phyloP scores from a whole-genome alignment of 257 asterid species.

The Prunella vulgaris region DNA sequence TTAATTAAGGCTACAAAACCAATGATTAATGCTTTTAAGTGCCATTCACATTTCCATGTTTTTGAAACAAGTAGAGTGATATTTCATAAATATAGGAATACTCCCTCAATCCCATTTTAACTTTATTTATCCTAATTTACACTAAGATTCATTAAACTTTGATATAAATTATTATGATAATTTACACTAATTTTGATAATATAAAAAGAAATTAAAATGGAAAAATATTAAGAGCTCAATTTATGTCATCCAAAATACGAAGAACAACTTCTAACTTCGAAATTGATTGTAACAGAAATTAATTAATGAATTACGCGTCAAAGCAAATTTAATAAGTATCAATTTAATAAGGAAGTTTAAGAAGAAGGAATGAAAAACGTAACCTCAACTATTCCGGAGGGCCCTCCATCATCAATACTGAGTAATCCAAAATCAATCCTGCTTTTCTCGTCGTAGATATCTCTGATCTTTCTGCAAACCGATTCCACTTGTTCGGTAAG shows the following conservation, averaged over 20 bases:
- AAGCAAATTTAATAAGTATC: too few species aligned
- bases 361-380: not conserved
- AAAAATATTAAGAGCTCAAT: not conserved
- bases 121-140: not conserved
- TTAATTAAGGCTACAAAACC: not conserved
- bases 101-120: too few species aligned
- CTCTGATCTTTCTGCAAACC: slow-evolving; percentile 16
- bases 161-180: not conserved
- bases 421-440: slow-evolving; percentile 17
- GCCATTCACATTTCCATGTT: too few species aligned
- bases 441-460: slow-evolving; percentile 21
- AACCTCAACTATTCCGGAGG: not conserved
- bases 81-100: not conserved
- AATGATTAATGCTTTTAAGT: too few species aligned
- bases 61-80: not conserved
- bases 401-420: slow-evolving; percentile 3
- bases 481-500: slow-evolving; percentile 14
- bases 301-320: too few species aligned
- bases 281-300: too few species aligned
- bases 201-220: not conserved
- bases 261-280: too few species aligned
- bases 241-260: not conserved
- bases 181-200: not conserved
- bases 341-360: too few species aligned
- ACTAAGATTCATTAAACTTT: not conserved